phyloP scores from a whole-genome alignment of 2,329 filamentous ascomycete species.

The Phoma sp. region DNA sequence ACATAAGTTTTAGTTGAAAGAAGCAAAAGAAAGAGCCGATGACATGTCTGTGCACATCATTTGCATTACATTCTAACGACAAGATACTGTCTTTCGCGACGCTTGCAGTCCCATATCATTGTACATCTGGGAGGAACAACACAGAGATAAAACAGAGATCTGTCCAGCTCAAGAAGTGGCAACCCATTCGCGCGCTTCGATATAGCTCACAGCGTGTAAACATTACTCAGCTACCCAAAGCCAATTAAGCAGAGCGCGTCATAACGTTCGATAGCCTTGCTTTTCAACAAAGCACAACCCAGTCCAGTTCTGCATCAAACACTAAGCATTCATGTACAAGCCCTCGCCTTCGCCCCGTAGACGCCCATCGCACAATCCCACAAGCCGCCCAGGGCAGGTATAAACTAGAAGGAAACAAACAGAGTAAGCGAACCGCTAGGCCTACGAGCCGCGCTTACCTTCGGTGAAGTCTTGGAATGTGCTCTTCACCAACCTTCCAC shows the following conservation, averaged over 20 bases:
- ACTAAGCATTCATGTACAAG: neutral
- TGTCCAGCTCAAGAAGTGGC: too few relatives aligned
- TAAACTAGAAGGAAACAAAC: conserved; percentile 39
- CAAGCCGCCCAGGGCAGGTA: conserved; percentile 44
- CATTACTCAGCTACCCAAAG: conserved; percentile 15
- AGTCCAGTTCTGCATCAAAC: neutral
- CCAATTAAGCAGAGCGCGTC: neutral
- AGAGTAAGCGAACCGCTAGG: conserved; percentile 34
- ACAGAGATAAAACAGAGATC: too few relatives aligned
- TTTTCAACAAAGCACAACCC: conserved; percentile 1
- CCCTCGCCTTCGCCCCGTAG: conserved; percentile 29
- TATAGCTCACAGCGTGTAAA: conserved; percentile 1
- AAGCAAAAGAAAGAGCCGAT: too few relatives aligned
- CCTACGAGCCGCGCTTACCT: conserved; percentile 45
- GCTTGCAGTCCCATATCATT: too few relatives aligned
- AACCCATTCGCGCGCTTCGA: neutral
- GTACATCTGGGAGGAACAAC: too few relatives aligned
- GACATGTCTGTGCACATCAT: too few relatives aligned
- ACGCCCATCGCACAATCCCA: conserved; percentile 38
- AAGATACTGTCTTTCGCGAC: too few relatives aligned
- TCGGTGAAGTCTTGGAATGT: conserved; percentile 36
- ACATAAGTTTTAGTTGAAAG: too few relatives aligned
- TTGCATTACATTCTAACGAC: too few relatives aligned
- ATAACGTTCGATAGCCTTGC: conserved; percentile 3
- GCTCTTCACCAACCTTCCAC: conserved; percentile 50